Conservation (phyloP, 148 eudicot species). For the Chenopodium berlandieri region DNA sequence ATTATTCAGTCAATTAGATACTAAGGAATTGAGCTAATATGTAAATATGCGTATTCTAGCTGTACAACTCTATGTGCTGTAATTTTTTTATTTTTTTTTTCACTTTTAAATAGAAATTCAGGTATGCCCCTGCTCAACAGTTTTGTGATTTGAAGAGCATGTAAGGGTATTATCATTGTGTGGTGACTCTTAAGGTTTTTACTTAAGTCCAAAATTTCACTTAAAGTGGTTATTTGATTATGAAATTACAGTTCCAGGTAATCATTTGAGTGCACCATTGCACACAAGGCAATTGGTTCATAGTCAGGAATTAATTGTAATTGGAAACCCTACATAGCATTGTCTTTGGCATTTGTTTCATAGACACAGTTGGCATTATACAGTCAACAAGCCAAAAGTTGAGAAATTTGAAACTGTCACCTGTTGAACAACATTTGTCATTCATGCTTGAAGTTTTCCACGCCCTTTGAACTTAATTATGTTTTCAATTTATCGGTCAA, state of each 20-base stretch:
- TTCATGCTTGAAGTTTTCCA: background rate
- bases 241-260: no score
- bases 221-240: no score
- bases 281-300: background rate
- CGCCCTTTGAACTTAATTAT: background rate
- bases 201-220: no score
- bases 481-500: background rate
- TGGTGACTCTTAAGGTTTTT: no score
- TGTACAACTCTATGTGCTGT: no score
- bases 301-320: background rate
- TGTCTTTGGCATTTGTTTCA: background rate
- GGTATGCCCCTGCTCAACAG: background rate
- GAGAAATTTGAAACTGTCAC: background rate
- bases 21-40: no score
- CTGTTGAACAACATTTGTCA: background rate
- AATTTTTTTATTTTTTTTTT: no score
- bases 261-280: no score
- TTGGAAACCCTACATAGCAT: background rate
- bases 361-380: background rate
- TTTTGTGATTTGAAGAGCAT: background rate
- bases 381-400: background rate
- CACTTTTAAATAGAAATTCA: background rate
- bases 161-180: background rate
- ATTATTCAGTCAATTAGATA: no score
- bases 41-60: no score